A percentile compares a stretch with the other conserved stretches of the same genome.
These are phyloP conservation scores for Selenicereus undatus DNA, from an alignment of 148 eudicot species.

Conservation along the genomic window DNA sequence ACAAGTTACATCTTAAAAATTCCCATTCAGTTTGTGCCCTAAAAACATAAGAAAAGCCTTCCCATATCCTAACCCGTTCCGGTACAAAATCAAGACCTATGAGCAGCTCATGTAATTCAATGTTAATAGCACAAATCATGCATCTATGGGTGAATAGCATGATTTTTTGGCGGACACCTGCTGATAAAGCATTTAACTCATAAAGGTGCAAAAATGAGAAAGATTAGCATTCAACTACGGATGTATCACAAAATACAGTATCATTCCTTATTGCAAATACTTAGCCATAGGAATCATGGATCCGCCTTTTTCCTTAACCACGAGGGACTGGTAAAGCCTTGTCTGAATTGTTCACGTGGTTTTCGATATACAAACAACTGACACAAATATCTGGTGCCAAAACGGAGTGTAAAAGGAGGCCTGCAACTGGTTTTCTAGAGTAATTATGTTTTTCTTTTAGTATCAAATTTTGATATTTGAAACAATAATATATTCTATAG, in stretches of 20 bases:
- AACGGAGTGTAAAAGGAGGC: not conserved
- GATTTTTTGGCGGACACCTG: not conserved
- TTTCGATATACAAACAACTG: not conserved
- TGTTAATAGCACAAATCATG: not conserved
- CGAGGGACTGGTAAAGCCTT: not conserved
- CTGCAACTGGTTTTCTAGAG: not conserved
- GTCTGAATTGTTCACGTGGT: not conserved
- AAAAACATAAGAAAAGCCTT: too few species aligned
- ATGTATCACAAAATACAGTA: not conserved
- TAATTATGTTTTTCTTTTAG: not conserved
- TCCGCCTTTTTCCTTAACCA: conserved; percentile 7
- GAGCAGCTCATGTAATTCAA: not conserved
- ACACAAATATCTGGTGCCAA: not conserved
- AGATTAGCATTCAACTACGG: not conserved
- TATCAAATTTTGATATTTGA: not conserved
- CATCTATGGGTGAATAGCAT: not conserved
- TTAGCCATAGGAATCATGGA: not conserved
- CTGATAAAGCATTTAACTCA: too few species aligned
- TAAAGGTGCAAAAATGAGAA: not conserved
- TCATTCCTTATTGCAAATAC: not conserved
- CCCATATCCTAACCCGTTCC: not conserved
- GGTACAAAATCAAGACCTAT: not conserved
- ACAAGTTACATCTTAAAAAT: too few species aligned
- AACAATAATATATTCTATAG: not conserved
- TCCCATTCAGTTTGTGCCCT: not conserved